Evolutionary conservation across 208 protist species (phyloP).

Genomic region (Leishmania lainsoni): DNA sequence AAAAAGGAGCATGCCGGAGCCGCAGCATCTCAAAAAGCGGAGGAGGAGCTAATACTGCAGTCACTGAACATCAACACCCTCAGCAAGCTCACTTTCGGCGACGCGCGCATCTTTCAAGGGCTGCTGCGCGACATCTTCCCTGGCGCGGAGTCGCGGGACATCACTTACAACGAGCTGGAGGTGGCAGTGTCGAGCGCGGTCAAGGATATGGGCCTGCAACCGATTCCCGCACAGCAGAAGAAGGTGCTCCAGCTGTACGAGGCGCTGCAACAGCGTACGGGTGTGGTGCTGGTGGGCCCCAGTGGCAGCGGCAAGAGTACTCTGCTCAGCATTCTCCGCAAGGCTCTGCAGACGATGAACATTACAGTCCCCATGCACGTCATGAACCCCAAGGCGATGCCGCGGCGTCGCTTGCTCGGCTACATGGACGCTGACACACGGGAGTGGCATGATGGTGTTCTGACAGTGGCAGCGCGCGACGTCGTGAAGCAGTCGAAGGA

Average conservation of each 20-base stretch:
- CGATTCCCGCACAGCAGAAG: constrained; percentile 67
- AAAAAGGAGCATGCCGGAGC: constrained; percentile 65
- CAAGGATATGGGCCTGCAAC: constrained; percentile 66
- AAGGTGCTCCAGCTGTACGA: constrained; percentile 95
- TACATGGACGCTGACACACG: constrained; percentile 96
- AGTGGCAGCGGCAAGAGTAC: constrained; percentile 94
- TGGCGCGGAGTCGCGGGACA: constrained; percentile 56
- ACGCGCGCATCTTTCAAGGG: constrained; percentile 95
- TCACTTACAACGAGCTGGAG: constrained; percentile 86
- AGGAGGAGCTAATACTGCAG: constrained; percentile 93
- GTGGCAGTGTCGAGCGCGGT: constrained; percentile 71
- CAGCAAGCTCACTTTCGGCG: constrained; percentile 97
- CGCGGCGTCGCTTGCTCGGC: constrained; percentile 93
- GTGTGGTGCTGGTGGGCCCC: constrained; percentile 93
- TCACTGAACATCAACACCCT: constrained; percentile 97
- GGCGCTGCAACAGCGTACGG: constrained; percentile 92
- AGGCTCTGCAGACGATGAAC: constrained; percentile 77
- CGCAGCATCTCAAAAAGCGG: constrained; percentile 74
- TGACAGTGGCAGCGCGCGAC: constrained; percentile 93
- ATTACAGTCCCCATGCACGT: constrained; percentile 78
- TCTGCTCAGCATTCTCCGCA: constrained; percentile 81
- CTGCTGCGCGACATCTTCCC: constrained; percentile 93
- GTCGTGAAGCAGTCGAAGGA: constrained; percentile 78
- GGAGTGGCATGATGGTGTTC: constrained; percentile 99
- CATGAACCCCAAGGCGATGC: constrained; percentile 95